Evolutionary conservation across 2,329 filamentous ascomycete species (phyloP).

Genomic region (Graphiopsis chlorocephala): DNA sequence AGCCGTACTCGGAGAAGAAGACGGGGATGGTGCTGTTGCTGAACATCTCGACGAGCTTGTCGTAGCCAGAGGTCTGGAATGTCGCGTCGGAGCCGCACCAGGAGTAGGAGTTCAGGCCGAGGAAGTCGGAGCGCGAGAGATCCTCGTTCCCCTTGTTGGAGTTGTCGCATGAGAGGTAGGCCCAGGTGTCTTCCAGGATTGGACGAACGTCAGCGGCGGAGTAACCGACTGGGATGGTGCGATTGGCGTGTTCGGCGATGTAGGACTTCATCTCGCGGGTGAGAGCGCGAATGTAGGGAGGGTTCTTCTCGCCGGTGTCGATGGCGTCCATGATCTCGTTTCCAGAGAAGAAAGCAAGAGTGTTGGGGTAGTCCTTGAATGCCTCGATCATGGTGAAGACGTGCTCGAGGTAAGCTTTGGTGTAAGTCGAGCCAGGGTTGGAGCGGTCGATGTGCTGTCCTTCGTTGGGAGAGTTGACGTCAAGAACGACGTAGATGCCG

Average conservation of each 20-base stretch:
- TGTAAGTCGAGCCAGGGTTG: constrained; percentile 56
- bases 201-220: constrained; percentile 72
- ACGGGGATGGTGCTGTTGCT: constrained; percentile 65
- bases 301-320: constrained; percentile 49
- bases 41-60: constrained; percentile 64
- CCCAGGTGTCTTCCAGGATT: constrained; percentile 70
- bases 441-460: constrained; percentile 57
- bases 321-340: constrained; percentile 68
- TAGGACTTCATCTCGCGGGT: constrained; percentile 68
- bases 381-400: constrained; percentile 64
- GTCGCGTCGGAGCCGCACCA: constrained; percentile 68
- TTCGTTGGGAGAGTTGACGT: constrained; percentile 61
- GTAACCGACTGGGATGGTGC: constrained; percentile 65
- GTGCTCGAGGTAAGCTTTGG: constrained; percentile 53
- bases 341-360: constrained; percentile 64
- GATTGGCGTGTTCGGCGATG: constrained; percentile 56
- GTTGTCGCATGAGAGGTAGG: constrained; percentile 67
- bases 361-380: constrained; percentile 66
- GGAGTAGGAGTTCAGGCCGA: constrained; percentile 74
- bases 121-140: constrained; percentile 67
- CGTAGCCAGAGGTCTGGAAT: constrained; percentile 62
- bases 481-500: constrained; percentile 65
- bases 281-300: constrained; percentile 60
- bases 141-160: constrained; percentile 48
- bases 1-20: constrained; percentile 81